phyloP scores from a whole-genome alignment of 1,139 yeast species.

The Diutina pseudorugosa region DNA sequence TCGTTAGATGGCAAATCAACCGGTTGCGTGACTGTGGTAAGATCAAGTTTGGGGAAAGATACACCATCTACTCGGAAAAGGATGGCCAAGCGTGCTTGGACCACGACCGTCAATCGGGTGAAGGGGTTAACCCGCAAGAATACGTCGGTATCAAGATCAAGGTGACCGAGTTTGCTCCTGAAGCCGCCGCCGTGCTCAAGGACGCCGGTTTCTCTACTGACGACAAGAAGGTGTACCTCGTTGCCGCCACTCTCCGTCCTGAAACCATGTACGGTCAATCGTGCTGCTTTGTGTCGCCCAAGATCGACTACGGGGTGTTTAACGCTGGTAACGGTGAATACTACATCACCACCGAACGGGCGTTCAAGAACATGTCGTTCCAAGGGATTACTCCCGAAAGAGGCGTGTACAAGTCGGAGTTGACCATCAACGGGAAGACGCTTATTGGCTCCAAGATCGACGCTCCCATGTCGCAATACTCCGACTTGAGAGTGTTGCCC shows the following conservation, averaged over 20 bases:
- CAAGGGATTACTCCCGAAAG: slow-evolving; percentile 87
- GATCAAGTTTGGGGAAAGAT: slow-evolving; percentile 96
- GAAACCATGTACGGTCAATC: slow-evolving; percentile 99
- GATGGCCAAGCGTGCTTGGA: slow-evolving; percentile 99
- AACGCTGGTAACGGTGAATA: slow-evolving; percentile 72
- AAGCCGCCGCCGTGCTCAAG: slow-evolving; percentile 38
- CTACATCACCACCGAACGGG: slow-evolving; percentile 85
- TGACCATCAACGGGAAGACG: slow-evolving; percentile 52
- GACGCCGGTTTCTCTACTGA: slow-evolving; percentile 30
- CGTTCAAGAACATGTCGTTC: slow-evolving; percentile 96
- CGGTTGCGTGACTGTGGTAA: slow-evolving; percentile 76
- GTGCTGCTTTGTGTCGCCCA: slow-evolving; percentile 95
- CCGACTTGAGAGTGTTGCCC: slow-evolving; percentile 76
- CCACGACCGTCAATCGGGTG: slow-evolving; percentile 96
- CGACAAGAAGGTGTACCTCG: slow-evolving; percentile 60
- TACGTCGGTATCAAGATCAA: slow-evolving; percentile 86
- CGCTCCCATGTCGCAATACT: slow-evolving; percentile 66
- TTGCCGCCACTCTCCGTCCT: slow-evolving; percentile 97
- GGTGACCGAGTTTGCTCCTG: slow-evolving; percentile 49
- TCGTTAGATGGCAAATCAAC: slow-evolving; percentile 94
- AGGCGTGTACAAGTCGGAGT: slow-evolving; percentile 58
- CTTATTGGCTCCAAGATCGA: slow-evolving; percentile 78
- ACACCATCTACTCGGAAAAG: slow-evolving; percentile 92
- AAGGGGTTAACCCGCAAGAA: slow-evolving; percentile 95
- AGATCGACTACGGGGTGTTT: slow-evolving; percentile 82